Evolutionary conservation across 1,139 yeast genomes (phyloP).

Genomic region (Wickerhamomyces sp.): DNA sequence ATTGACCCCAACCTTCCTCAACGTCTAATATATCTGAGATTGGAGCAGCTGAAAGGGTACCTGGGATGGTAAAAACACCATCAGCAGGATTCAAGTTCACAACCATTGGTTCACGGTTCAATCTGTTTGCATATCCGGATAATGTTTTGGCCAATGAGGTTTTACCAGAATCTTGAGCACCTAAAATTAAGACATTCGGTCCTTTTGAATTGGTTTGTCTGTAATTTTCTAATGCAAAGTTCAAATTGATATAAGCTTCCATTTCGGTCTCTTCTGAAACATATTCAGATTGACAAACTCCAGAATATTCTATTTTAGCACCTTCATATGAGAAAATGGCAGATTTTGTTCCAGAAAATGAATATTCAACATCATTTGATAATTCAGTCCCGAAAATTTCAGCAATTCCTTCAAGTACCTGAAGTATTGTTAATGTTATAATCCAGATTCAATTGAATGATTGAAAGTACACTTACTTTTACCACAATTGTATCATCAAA

Average conservation of each 20-base stretch:
- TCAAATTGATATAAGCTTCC: constrained; percentile 61
- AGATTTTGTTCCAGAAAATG: constrained; percentile 53
- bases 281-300: constrained; percentile 49
- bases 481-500: constrained; percentile 51
- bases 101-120: constrained; percentile 58
- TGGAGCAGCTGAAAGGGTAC: constrained; percentile 80
- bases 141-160: constrained; percentile 68
- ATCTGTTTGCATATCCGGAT: constrained; percentile 70
- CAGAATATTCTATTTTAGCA: constrained; percentile 42
- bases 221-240: constrained; percentile 66
- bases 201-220: constrained; percentile 42
- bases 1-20: constrained; percentile 81
- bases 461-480: constrained; percentile 32
- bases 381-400: constrained; percentile 93
- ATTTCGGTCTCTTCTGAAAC: constrained; percentile 67
- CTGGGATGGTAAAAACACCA: constrained; percentile 78
- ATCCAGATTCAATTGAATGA: background rate
- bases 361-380: constrained; percentile 62
- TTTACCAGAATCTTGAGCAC: constrained; percentile 73
- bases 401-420: constrained; percentile 59
- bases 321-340: constrained; percentile 60
- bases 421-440: background rate
- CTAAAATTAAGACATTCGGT: constrained; percentile 72
- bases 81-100: constrained; percentile 84
- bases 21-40: constrained; percentile 77